phyloP scores from a whole-genome alignment of 306 rosid species.

The Aeschynomene evenia region DNA sequence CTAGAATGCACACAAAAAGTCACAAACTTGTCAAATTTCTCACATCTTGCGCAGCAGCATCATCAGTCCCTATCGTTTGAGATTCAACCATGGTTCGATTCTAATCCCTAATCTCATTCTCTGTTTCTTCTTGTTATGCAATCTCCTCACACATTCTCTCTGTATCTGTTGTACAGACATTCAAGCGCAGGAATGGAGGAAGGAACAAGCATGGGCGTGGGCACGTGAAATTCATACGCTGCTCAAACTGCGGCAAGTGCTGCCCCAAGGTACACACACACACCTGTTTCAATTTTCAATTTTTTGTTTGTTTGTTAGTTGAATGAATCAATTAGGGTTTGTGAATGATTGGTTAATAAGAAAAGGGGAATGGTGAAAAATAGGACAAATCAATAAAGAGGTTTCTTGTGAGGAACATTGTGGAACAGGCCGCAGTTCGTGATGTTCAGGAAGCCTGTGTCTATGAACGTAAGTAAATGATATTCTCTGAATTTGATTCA shows the following conservation, averaged over 20 bases:
- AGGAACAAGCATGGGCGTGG: conserved; percentile 98
- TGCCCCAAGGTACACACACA: conserved; percentile 91
- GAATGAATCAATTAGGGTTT: not conserved
- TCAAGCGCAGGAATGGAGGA: conserved; percentile 95
- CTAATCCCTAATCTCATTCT: not conserved
- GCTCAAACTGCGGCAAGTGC: conserved; percentile 96
- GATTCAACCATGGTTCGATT: conserved; percentile 37
- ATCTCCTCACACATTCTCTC: not conserved
- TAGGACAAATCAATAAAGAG: conserved; percentile 85
- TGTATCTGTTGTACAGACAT: conserved; percentile 54
- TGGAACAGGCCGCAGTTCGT: conserved; percentile 93
- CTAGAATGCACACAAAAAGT: too few species aligned
- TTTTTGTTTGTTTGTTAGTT: not conserved
- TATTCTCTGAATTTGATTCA: too few species aligned
- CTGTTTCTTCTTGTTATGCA: not conserved
- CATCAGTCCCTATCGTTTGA: too few species aligned
- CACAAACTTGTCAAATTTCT: too few species aligned
- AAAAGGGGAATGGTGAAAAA: too few species aligned
- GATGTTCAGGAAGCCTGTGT: conserved; percentile 97
- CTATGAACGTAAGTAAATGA: conserved; percentile 84
- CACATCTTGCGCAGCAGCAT: too few species aligned
- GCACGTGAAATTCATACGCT: conserved; percentile 82
- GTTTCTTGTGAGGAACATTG: conserved; percentile 90
- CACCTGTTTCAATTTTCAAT: too few species aligned
- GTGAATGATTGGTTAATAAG: not conserved